phyloP scores from a whole-genome alignment of 2,329 filamentous ascomycete genomes.

The Alternaria novae-zelandiae region DNA sequence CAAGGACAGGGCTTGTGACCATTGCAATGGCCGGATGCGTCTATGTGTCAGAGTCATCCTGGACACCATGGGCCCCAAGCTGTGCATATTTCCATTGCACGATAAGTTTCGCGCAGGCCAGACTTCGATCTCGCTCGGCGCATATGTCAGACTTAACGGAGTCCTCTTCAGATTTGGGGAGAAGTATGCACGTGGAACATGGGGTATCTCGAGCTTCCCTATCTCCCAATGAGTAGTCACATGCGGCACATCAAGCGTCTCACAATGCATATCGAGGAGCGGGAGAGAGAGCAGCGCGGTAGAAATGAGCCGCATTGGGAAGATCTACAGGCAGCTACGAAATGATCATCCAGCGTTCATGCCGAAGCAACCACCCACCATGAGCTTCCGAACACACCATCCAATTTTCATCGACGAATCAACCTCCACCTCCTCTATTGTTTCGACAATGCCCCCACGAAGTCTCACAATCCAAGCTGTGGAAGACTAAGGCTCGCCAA shows the following conservation, averaged over 20 bases:
- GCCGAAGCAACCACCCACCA: neutral
- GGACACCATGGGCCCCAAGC: neutral
- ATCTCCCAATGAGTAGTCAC: neutral
- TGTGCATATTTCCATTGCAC: neutral
- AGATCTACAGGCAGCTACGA: neutral
- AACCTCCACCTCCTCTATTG: neutral
- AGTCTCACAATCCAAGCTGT: neutral
- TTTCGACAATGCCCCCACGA: neutral
- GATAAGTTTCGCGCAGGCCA: neutral
- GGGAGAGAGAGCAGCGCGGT: neutral
- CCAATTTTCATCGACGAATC: neutral
- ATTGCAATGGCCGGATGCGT: neutral
- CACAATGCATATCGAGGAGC: neutral
- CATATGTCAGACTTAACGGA: neutral
- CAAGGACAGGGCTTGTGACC: neutral
- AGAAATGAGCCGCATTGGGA: neutral
- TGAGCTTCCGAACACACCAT: neutral
- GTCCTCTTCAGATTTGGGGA: neutral
- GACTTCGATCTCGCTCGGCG: neutral
- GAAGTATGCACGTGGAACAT: neutral
- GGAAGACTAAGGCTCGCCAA: neutral
- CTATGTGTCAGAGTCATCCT: neutral
- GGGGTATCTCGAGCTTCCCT: neutral
- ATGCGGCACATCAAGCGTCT: neutral
- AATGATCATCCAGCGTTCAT: neutral